phyloP scores from a whole-genome alignment of 1,284 basidiomycete species.

The Austroboletus rostrupii region DNA sequence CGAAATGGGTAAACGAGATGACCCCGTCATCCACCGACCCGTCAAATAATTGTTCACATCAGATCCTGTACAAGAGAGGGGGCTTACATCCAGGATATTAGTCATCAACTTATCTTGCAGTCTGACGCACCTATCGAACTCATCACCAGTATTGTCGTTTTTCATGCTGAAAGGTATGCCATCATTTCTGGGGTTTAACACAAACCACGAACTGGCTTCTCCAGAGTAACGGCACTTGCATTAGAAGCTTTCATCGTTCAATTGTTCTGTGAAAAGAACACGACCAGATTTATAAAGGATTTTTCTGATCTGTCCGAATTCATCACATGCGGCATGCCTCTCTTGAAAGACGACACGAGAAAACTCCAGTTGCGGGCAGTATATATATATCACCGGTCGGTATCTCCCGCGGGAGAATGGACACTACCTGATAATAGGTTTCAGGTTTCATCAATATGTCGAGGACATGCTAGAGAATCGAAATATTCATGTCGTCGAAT shows the following conservation, averaged over 20 bases:
- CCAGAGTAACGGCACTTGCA: conserved; percentile 79
- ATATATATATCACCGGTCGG: conserved; percentile 87
- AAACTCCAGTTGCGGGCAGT: conserved; percentile 87
- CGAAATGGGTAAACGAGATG: conserved; percentile 78
- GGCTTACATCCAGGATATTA: conserved; percentile 92
- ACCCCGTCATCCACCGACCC: conserved; percentile 41
- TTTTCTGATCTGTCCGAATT: conserved; percentile 96
- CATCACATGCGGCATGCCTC: conserved; percentile 88
- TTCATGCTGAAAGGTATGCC: conserved; percentile 88
- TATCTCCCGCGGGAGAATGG: background rate
- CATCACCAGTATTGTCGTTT: conserved; percentile 87
- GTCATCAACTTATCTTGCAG: conserved; percentile 94
- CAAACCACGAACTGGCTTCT: background rate
- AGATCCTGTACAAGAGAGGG: conserved; percentile 81
- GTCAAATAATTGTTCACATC: conserved; percentile 23
- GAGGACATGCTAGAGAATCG: conserved; percentile 77
- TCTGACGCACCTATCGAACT: conserved; percentile 80
- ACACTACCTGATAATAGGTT: background rate
- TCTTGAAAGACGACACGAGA: conserved; percentile 88
- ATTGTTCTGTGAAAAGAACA: conserved; percentile 83
- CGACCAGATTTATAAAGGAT: conserved; percentile 89
- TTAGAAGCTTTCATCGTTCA: conserved; percentile 90
- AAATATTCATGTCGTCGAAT: conserved; percentile 88
- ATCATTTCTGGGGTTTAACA: background rate
- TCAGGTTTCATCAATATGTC: conserved; percentile 85